phyloP scores from a whole-genome alignment of 2,329 filamentous ascomycete genomes.

The Thelonectria discophora region DNA sequence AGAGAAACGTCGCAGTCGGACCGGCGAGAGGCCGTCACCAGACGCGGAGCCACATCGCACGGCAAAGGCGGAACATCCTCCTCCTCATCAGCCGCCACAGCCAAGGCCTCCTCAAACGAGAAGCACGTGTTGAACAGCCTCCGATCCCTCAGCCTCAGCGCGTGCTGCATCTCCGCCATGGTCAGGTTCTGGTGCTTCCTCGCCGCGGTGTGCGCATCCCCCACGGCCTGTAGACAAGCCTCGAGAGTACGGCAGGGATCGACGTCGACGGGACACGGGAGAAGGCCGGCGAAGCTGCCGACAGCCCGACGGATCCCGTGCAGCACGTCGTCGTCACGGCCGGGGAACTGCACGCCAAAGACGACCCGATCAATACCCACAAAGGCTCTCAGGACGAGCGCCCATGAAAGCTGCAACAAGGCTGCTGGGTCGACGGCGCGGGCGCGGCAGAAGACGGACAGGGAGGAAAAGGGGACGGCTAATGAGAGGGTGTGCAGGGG shows the following conservation, averaged over 20 bases:
- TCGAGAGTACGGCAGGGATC: conserved; percentile 45
- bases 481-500: conserved; percentile 51
- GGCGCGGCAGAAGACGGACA: conserved; percentile 55
- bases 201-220: conserved; percentile 40
- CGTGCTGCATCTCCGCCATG: conserved; percentile 57
- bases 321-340: conserved; percentile 54
- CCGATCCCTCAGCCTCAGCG: conserved; percentile 52
- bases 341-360: conserved; percentile 62
- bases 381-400: conserved; percentile 63
- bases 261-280: conserved; percentile 49
- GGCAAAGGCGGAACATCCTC: not conserved
- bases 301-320: conserved; percentile 53
- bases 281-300: conserved; percentile 56
- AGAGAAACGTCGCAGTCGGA: conserved; percentile 59
- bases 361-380: conserved; percentile 61
- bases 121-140: conserved; percentile 62
- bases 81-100: not conserved
- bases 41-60: conserved; percentile 3
- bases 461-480: conserved; percentile 50
- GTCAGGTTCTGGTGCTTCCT: conserved; percentile 55
- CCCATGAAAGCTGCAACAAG: conserved; percentile 68
- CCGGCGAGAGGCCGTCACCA: conserved; percentile 44
- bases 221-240: conserved; percentile 44
- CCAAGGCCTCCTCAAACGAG: conserved; percentile 52
- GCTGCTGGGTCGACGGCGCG: conserved; percentile 56